A percentile compares a stretch with the other conserved stretches of the same genome.
Evolutionary conservation across 306 rosid genomes (phyloP).

Genomic region (Begonia masoniana): DNA sequence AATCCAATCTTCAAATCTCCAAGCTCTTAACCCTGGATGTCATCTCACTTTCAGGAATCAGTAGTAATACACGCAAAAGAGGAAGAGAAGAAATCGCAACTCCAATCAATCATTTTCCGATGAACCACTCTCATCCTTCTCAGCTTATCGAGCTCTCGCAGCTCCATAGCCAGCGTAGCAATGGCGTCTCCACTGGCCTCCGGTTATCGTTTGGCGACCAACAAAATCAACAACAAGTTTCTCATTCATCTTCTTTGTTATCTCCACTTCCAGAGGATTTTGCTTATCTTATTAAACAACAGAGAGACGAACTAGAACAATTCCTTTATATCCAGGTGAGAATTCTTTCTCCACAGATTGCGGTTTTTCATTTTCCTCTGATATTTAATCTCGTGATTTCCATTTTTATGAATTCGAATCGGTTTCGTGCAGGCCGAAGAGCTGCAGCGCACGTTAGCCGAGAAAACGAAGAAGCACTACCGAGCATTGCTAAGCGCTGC

Average conservation of each 20-base stretch:
- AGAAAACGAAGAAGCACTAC: slow-evolving; percentile 53
- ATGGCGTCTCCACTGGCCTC: slow-evolving; percentile 83
- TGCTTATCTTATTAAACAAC: slow-evolving; percentile 56
- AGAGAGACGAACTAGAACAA: slow-evolving; percentile 58
- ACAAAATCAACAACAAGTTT: slow-evolving; percentile 22
- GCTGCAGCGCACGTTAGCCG: slow-evolving; percentile 48
- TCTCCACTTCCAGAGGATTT: slow-evolving; percentile 46
- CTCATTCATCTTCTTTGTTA: slow-evolving; percentile 28
- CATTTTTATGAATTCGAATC: background rate
- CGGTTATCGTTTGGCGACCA: slow-evolving; percentile 60
- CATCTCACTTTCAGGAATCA: background rate
- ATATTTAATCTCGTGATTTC: background rate
- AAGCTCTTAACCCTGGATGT: background rate
- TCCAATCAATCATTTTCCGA: slow-evolving; percentile 38
- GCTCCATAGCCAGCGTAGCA: slow-evolving; percentile 44
- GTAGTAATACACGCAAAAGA: slow-evolving; percentile 47
- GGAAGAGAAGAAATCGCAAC: slow-evolving; percentile 53
- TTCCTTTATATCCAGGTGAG: slow-evolving; percentile 69
- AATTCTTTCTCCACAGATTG: slow-evolving; percentile 5
- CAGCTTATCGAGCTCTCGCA: slow-evolving; percentile 76
- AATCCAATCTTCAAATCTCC: background rate
- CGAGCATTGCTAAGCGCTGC: slow-evolving; percentile 40
- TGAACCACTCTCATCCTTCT: slow-evolving; percentile 41
- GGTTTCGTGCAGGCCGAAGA: slow-evolving; percentile 44
- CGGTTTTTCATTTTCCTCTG: background rate